Percentiles rank a stretch among this genome's conserved stretches.
phyloP scores from a whole-genome alignment of 148 eudicot species.

The Silene uniflora region DNA sequence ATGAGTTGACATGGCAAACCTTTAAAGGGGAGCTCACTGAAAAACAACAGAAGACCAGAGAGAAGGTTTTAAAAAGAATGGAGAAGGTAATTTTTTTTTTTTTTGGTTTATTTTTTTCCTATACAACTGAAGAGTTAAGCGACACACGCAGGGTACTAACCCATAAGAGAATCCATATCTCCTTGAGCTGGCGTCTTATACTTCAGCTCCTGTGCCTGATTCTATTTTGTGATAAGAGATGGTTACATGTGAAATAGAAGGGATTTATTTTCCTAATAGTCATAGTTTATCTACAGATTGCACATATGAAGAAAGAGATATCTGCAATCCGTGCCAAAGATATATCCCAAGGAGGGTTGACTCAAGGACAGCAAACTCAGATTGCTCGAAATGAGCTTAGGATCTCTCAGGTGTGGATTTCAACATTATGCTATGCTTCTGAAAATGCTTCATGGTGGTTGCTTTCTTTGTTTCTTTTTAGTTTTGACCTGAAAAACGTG shows the following conservation, averaged over 20 bases:
- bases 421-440: slow-evolving; percentile 7
- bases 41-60: slow-evolving; percentile 97
- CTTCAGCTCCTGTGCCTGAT: neutral
- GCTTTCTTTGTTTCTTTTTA: neutral
- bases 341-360: slow-evolving; percentile 97
- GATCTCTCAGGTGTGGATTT: slow-evolving; percentile 63
- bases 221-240: neutral
- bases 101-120: neutral
- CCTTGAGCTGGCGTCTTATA: neutral
- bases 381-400: slow-evolving; percentile 99
- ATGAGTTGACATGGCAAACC: slow-evolving; percentile 96
- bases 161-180: neutral
- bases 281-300: slow-evolving; percentile 47
- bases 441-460: neutral
- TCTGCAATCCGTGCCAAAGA: slow-evolving; percentile 96
- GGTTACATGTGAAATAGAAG: neutral
- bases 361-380: slow-evolving; percentile 99
- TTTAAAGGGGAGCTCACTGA: slow-evolving; percentile 97
- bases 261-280: neutral
- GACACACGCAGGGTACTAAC: neutral
- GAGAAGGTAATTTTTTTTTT: slow-evolving; percentile 62
- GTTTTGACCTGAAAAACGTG: neutral
- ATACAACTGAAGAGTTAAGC: slow-evolving; percentile 1
- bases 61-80: slow-evolving; percentile 84
- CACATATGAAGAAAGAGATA: slow-evolving; percentile 98